Percentiles rank a stretch among this genome's conserved stretches.
These are phyloP conservation scores for Gossypium anomalum DNA, from an alignment of 345 rosid genomes.

Conservation along the genomic window DNA sequence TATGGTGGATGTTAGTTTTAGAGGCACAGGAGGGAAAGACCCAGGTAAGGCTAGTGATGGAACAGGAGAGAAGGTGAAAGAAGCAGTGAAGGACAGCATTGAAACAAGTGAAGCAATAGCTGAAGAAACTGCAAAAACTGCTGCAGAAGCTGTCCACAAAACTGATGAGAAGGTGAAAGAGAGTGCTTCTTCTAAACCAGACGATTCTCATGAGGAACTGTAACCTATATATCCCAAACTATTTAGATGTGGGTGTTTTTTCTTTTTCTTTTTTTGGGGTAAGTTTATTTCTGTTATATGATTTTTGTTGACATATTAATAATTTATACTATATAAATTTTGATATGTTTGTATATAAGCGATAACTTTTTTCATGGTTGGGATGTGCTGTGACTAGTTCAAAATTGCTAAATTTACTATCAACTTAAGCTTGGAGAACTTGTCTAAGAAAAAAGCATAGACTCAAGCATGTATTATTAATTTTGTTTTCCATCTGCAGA, in stretches of 20 bases:
- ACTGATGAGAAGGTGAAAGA: conserved; percentile 43
- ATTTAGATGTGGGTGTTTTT: not conserved
- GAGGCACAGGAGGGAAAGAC: conserved; percentile 26
- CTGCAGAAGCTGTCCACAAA: conserved; percentile 44
- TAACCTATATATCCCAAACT: conserved; percentile 11
- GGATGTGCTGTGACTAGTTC: no score
- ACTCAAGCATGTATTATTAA: no score
- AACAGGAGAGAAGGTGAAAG: conserved; percentile 42
- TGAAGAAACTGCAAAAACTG: conserved; percentile 53
- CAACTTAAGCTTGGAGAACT: no score
- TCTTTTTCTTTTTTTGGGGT: no score
- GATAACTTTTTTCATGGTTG: no score
- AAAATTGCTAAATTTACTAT: no score
- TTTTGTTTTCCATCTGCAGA: no score
- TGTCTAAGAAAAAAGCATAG: no score
- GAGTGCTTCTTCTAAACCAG: conserved; percentile 9
- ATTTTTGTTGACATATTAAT: no score
- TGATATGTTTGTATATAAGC: no score
- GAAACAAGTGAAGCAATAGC: conserved; percentile 35
- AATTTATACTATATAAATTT: no score
- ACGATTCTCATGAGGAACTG: conserved; percentile 39
- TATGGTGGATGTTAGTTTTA: conserved; percentile 35
- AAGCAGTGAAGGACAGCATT: conserved; percentile 49
- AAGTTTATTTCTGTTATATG: no score
- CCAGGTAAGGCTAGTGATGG: not conserved